A percentile compares a stretch with the other conserved stretches of the same genome.
phyloP scores from a whole-genome alignment of 345 rosid species.

The Populus ilicifolia region DNA sequence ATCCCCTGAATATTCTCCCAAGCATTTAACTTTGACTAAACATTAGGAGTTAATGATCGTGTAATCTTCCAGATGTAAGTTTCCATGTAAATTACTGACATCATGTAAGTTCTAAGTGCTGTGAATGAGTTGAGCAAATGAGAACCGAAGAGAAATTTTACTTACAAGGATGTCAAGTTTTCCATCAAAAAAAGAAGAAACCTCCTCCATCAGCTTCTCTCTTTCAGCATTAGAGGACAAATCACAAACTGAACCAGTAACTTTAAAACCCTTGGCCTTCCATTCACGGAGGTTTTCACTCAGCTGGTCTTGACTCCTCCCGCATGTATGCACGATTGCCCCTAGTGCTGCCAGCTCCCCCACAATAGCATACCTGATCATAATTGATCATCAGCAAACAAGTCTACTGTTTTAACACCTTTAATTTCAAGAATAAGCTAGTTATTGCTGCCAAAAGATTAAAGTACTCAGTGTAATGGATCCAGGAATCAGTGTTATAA shows the following conservation, averaged over 20 bases:
- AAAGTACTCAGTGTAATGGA: too few relatives aligned
- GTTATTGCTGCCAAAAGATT: too few relatives aligned
- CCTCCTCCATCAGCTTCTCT: neutral
- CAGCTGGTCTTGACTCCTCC: neutral
- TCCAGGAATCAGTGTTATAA: too few relatives aligned
- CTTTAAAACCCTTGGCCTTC: neutral
- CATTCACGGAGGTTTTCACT: neutral
- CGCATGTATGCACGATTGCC: neutral
- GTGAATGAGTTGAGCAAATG: neutral
- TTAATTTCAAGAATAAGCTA: neutral
- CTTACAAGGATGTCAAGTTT: conserved; percentile 5
- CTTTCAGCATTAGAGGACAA: neutral
- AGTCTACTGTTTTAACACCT: neutral
- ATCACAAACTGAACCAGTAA: conserved; percentile 1
- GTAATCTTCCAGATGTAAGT: too few relatives aligned
- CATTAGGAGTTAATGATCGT: too few relatives aligned
- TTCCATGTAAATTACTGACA: too few relatives aligned
- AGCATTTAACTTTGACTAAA: too few relatives aligned
- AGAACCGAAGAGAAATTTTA: neutral
- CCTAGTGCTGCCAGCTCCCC: neutral
- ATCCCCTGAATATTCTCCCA: too few relatives aligned
- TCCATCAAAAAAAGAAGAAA: neutral
- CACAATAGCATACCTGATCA: conserved; percentile 1
- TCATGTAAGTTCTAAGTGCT: neutral
- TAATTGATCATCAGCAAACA: neutral